Percentiles rank a stretch among this genome's conserved stretches.
Evolutionary conservation across 1,284 basidiomycete species (phyloP).

Genomic region (Farysia itapuensis): DNA sequence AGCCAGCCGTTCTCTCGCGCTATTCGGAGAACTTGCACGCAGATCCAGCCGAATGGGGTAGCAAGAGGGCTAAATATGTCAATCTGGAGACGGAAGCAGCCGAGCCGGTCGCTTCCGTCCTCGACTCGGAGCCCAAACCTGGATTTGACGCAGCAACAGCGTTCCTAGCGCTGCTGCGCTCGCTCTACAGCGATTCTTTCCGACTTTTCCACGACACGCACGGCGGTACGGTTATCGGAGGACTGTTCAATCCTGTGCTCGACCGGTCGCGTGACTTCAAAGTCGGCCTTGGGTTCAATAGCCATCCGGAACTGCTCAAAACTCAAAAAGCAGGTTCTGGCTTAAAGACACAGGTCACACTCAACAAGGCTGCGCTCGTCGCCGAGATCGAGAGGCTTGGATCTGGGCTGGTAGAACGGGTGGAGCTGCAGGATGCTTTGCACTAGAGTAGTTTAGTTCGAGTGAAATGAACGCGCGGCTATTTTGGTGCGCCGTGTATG

Average conservation of each 20-base stretch:
- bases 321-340: conserved; percentile 2
- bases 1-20: conserved; percentile 70
- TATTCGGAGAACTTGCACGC: conserved; percentile 64
- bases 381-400: conserved; percentile 80
- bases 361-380: conserved; percentile 74
- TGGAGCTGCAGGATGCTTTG: conserved; percentile 14
- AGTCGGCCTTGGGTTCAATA: conserved; percentile 73
- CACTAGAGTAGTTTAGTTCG: too few species aligned
- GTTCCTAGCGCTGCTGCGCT: conserved; percentile 68
- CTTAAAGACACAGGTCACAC: conserved; percentile 61
- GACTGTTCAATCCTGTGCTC: conserved; percentile 78
- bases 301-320: too few species aligned
- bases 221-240: conserved; percentile 77
- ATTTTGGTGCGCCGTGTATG: too few species aligned
- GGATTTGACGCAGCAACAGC: conserved; percentile 75
- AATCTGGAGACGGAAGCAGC: conserved; percentile 59
- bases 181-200: conserved; percentile 75
- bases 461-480: too few species aligned
- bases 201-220: conserved; percentile 82
- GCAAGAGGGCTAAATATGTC: conserved; percentile 63
- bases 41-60: conserved; percentile 35
- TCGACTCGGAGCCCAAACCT: conserved; percentile 16
- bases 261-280: conserved; percentile 68
- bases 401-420: conserved; percentile 66
- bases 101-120: background rate